Evolutionary conservation across 1,284 basidiomycete species (phyloP).

Genomic region (Agaricales sp.): DNA sequence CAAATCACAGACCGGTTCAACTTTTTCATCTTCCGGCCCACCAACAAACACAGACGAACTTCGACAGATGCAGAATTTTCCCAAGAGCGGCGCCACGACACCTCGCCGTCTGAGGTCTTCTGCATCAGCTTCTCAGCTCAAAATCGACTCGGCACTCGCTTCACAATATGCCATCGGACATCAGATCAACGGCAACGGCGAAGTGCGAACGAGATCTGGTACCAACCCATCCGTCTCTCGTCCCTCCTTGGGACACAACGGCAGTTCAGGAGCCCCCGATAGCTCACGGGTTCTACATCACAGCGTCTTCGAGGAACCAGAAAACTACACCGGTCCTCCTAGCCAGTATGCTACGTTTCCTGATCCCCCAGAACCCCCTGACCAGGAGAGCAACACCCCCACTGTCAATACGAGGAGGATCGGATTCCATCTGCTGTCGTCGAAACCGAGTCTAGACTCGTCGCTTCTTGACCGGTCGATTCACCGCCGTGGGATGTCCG

Average conservation of each 20-base stretch:
- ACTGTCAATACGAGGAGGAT: conserved; percentile 46
- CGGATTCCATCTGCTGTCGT: conserved; percentile 48
- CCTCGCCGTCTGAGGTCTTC: conserved; percentile 61
- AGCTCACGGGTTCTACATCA: conserved; percentile 24
- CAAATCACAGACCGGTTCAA: conserved; percentile 45
- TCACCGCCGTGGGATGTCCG: conserved; percentile 54
- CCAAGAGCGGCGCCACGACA: conserved; percentile 42
- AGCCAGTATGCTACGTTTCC: conserved; percentile 62
- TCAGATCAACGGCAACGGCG: conserved; percentile 24
- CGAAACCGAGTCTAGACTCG: conserved; percentile 41
- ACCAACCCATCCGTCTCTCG: conserved; percentile 46
- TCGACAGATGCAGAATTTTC: conserved; percentile 32
- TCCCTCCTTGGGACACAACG: conserved; percentile 27
- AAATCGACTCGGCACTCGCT: conserved; percentile 29
- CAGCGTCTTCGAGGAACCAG: conserved; percentile 31
- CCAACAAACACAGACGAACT: conserved; percentile 44
- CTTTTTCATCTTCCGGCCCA: conserved; percentile 36
- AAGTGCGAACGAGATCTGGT: conserved; percentile 53
- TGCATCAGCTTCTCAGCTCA: conserved; percentile 64
- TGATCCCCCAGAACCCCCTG: conserved; percentile 47
- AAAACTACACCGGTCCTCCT: conserved; percentile 49
- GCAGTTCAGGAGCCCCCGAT: conserved; percentile 17
- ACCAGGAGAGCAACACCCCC: conserved; percentile 29
- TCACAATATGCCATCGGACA: conserved; percentile 21
- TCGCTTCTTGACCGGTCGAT: conserved; percentile 17